Evolutionary conservation across 306 rosid species (phyloP).

Genomic region (Nissolia schottii): DNA sequence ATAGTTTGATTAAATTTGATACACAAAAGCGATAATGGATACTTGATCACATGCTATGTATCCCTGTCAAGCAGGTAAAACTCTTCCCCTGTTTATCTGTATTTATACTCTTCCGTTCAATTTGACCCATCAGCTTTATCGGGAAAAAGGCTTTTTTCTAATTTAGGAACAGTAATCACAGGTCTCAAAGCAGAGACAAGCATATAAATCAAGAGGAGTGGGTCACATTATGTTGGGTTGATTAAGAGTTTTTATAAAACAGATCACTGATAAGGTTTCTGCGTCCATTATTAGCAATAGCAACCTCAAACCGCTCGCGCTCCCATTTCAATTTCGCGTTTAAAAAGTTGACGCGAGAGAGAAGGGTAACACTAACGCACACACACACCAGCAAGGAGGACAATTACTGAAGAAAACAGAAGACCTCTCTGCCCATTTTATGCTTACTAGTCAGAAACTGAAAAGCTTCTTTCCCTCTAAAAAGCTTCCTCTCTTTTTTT

Average conservation of each 20-base stretch:
- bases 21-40: neutral
- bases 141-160: constrained; percentile 24
- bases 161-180: constrained; percentile 24
- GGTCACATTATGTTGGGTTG: constrained; percentile 31
- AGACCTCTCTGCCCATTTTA: neutral
- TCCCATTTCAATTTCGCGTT: neutral
- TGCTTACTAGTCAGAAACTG: neutral
- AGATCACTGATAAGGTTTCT: constrained; percentile 16
- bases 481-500: constrained; percentile 40
- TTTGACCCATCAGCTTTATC: constrained; percentile 22
- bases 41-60: constrained; percentile 27
- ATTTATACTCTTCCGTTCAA: constrained; percentile 21
- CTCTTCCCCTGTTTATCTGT: neutral
- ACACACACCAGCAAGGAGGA: constrained; percentile 20
- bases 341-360: neutral
- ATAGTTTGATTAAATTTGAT: constrained; percentile 5
- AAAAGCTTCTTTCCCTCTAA: constrained; percentile 13
- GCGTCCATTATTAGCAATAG: constrained; percentile 23
- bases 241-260: neutral
- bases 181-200: constrained; percentile 22
- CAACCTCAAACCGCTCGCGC: neutral
- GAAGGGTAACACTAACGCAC: neutral
- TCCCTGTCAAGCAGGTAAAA: neutral
- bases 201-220: constrained; percentile 22
- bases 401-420: constrained; percentile 4